phyloP scores from a whole-genome alignment of 495 filamentous ascomycete species.

The Margaritispora aquatica region DNA sequence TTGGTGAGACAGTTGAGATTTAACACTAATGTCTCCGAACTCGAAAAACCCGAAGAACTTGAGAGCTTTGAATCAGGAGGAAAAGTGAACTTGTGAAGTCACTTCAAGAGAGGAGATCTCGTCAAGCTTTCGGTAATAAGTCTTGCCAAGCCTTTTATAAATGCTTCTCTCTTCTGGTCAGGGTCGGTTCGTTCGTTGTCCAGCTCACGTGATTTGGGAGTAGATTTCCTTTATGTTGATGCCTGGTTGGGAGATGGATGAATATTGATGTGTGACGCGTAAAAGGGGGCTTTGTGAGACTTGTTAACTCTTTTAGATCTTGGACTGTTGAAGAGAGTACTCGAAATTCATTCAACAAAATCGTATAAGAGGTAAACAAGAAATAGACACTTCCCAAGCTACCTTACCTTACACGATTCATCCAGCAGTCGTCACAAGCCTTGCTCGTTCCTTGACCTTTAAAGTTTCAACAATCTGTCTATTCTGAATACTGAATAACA shows the following conservation, averaged over 20 bases:
- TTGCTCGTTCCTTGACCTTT: not conserved
- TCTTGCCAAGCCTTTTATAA: not conserved
- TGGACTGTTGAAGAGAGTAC: too few species aligned
- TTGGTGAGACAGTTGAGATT: not conserved
- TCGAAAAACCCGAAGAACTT: too few species aligned
- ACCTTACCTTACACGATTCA: too few species aligned
- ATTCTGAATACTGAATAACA: too few species aligned
- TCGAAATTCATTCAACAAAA: too few species aligned
- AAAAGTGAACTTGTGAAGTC: too few species aligned
- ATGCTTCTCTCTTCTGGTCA: not conserved
- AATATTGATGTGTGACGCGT: too few species aligned
- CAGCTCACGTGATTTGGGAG: not conserved
- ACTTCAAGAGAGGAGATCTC: not conserved
- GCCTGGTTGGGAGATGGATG: not conserved
- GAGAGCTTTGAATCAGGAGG: too few species aligned
- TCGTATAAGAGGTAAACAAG: too few species aligned
- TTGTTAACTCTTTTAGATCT: too few species aligned
- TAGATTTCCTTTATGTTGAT: conserved; percentile 5
- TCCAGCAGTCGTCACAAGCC: not conserved
- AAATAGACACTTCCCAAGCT: too few species aligned
- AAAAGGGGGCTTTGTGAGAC: not conserved
- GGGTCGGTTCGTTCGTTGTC: not conserved
- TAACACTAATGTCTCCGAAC: not conserved
- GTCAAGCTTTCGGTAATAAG: not conserved
- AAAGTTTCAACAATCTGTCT: not conserved